Conservation (phyloP, 768 basidiomycete species). For the Leccinellum albellum region DNA sequence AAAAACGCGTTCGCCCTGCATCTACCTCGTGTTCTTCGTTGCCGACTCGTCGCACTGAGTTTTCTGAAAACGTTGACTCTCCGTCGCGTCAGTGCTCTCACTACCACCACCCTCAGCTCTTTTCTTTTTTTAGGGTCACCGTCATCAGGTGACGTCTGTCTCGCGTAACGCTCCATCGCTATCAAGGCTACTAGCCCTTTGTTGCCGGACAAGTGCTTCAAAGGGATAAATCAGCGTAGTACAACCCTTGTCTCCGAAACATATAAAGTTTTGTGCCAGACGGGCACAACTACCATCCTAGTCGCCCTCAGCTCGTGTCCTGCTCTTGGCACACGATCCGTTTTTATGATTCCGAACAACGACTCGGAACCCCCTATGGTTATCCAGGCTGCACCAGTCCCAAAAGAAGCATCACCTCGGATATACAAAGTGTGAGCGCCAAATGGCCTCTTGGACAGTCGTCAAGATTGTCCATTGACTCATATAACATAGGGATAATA, state of each 20-base stretch:
- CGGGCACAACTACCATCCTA: neutral
- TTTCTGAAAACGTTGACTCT: neutral
- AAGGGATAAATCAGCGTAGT: neutral
- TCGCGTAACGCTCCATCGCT: neutral
- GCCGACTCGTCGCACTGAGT: neutral
- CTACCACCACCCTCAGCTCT: neutral
- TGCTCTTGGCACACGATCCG: neutral
- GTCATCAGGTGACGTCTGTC: slow-evolving; percentile 4
- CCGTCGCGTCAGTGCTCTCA: neutral
- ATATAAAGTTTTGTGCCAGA: slow-evolving; percentile 3
- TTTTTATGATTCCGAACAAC: slow-evolving; percentile 7
- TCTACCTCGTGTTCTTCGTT: slow-evolving; percentile 7
- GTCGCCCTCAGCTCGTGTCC: neutral
- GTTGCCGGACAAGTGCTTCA: neutral
- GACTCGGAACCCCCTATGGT: neutral
- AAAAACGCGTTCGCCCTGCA: slow-evolving; percentile 10
- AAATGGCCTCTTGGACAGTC: neutral
- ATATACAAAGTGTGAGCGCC: slow-evolving; percentile 12
- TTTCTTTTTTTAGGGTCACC: neutral
- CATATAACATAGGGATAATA: slow-evolving; percentile 2
- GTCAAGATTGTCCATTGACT: neutral
- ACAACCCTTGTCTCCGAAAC: slow-evolving; percentile 3
- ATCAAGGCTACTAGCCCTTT: neutral
- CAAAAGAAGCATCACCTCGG: neutral
- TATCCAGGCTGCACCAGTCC: slow-evolving; percentile 14